Evolutionary conservation across 2,329 filamentous ascomycete genomes (phyloP).

Genomic region (Colletotrichum spinosum): DNA sequence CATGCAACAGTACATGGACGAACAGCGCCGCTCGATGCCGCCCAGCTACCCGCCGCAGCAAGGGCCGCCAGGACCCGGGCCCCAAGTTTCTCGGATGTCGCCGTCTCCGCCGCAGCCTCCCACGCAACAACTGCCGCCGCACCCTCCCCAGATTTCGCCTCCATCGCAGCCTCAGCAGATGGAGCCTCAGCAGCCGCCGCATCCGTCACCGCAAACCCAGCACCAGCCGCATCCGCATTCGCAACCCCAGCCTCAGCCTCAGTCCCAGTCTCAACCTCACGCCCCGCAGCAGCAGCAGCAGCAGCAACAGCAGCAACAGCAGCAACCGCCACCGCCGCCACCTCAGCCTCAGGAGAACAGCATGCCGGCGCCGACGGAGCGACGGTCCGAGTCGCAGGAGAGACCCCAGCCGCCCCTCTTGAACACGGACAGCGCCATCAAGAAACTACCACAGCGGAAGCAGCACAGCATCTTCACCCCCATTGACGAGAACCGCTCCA

Average conservation of each 20-base stretch:
- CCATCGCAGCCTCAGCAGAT: constrained; percentile 59
- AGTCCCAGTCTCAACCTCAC: too few species aligned
- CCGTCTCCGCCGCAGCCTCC: constrained; percentile 71
- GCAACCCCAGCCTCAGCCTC: constrained; percentile 50
- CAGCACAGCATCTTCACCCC: constrained; percentile 96
- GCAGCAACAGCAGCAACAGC: constrained; percentile 47
- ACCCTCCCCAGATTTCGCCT: constrained; percentile 62
- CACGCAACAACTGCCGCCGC: constrained; percentile 61
- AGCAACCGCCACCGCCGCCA: constrained; percentile 53
- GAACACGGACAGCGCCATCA: constrained; percentile 65
- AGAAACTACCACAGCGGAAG: constrained; percentile 79
- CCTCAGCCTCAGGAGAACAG: constrained; percentile 63
- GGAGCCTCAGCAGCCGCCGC: constrained; percentile 45
- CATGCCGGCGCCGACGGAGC: constrained; percentile 62
- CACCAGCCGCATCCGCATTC: constrained; percentile 46
- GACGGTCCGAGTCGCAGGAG: constrained; percentile 58
- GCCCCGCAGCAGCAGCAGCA: constrained; percentile 55
- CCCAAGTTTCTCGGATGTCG: constrained; percentile 61
- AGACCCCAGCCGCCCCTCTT: constrained; percentile 59
- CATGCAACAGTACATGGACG: constrained; percentile 80
- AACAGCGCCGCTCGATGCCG: constrained; percentile 81
- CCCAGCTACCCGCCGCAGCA: constrained; percentile 69
- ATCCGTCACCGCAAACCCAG: constrained; percentile 53
- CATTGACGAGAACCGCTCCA: constrained; percentile 91
- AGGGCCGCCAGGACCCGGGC: constrained; percentile 59